Conservation (phyloP, 192 early-diverging fungal genomes). For the Entomortierella beljakovae region DNA sequence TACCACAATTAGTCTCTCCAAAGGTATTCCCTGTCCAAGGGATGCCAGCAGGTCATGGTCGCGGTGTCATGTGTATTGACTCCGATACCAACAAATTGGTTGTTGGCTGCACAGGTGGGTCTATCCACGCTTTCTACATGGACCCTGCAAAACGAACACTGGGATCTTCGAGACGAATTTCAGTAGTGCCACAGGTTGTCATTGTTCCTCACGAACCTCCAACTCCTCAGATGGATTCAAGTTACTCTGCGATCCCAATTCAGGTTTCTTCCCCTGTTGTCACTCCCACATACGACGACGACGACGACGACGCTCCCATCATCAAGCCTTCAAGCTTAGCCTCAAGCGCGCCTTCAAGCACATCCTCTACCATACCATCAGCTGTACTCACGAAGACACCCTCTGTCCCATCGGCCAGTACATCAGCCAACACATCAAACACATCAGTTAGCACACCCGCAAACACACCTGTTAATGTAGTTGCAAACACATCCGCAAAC, state of each 20-base stretch:
- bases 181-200: not conserved
- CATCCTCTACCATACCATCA: too few species aligned
- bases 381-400: too few species aligned
- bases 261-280: not conserved
- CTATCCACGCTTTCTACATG: slow-evolving; percentile 38
- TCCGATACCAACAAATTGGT: slow-evolving; percentile 15
- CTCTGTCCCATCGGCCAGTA: too few species aligned
- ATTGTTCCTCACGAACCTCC: slow-evolving; percentile 27
- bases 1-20: slow-evolving; percentile 14
- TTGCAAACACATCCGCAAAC: too few species aligned
- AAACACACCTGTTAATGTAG: too few species aligned
- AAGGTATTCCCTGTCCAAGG: slow-evolving; percentile 15
- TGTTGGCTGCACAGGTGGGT: slow-evolving; percentile 41
- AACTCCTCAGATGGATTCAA: slow-evolving; percentile 18
- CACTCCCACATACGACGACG: not conserved
- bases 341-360: too few species aligned
- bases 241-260: slow-evolving; percentile 13
- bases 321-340: too few species aligned
- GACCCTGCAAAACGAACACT: slow-evolving; percentile 16
- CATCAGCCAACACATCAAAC: too few species aligned
- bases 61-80: slow-evolving; percentile 45
- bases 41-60: slow-evolving; percentile 28
- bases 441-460: too few species aligned
- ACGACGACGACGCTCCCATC: not conserved
- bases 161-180: not conserved